Percentiles rank a stretch among this genome's conserved stretches.
These are phyloP conservation scores for Leucocoprinus birnbaumii DNA, from an alignment of 768 basidiomycete genomes.

Conservation along the genomic window DNA sequence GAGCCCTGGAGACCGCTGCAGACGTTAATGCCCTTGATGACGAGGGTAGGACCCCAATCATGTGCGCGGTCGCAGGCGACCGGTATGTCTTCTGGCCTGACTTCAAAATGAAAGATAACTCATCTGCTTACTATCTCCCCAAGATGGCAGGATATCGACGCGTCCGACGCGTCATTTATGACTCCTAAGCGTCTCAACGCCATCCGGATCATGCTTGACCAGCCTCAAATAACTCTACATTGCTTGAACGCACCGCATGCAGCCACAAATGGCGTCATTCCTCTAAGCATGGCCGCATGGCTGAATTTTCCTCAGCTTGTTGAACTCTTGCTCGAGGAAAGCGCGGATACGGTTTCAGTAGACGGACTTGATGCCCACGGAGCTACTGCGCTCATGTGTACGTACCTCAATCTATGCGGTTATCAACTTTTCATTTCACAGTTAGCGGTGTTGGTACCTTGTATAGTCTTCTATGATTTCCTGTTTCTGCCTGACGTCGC, in stretches of 20 bases:
- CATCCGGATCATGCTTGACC: conserved; percentile 52
- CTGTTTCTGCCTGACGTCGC: conserved; percentile 6
- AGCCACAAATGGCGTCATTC: conserved; percentile 71
- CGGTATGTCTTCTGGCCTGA: conserved; percentile 40
- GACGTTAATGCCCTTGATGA: conserved; percentile 67
- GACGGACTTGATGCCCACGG: conserved; percentile 74
- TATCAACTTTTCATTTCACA: conserved; percentile 13
- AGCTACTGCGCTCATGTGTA: conserved; percentile 85
- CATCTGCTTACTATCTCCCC: conserved; percentile 5
- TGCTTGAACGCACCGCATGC: conserved; percentile 73
- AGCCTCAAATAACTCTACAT: conserved; percentile 59
- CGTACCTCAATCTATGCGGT: conserved; percentile 25
- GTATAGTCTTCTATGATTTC: neutral
- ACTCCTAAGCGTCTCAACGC: conserved; percentile 53
- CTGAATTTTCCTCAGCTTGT: conserved; percentile 62
- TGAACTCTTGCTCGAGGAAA: conserved; percentile 60
- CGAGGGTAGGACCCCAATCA: conserved; percentile 59
- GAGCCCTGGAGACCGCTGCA: conserved; percentile 55
- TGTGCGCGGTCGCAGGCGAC: conserved; percentile 71
- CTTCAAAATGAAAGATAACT: neutral
- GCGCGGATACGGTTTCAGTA: conserved; percentile 60
- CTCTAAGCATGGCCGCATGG: conserved; percentile 79
- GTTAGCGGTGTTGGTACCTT: conserved; percentile 3
- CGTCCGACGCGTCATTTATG: conserved; percentile 68
- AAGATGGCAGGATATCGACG: conserved; percentile 70